phyloP scores from a whole-genome alignment of 2,329 filamentous ascomycete genomes.

The Apiospora marii region DNA sequence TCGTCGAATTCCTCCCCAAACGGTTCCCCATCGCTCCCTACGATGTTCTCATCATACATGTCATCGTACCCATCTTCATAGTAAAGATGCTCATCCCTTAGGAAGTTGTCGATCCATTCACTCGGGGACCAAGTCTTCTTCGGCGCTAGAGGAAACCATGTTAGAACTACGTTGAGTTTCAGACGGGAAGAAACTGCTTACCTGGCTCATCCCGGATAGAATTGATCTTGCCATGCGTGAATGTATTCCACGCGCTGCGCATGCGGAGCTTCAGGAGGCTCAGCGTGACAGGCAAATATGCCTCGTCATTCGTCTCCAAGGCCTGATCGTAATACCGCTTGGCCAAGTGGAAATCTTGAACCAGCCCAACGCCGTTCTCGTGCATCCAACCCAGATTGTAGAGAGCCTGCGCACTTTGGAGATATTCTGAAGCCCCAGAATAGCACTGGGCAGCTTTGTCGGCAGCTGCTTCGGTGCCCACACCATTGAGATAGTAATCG shows the following conservation, averaged over 20 bases:
- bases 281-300: constrained; percentile 90
- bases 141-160: constrained; percentile 56
- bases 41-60: constrained; percentile 62
- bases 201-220: constrained; percentile 89
- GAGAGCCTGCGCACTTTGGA: constrained; percentile 91
- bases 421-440: constrained; percentile 86
- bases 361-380: constrained; percentile 91
- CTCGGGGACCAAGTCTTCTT: constrained; percentile 78
- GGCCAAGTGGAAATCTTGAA: constrained; percentile 95
- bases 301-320: constrained; percentile 88
- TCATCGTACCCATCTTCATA: constrained; percentile 69
- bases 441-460: constrained; percentile 95
- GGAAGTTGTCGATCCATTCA: constrained; percentile 88
- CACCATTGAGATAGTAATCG: constrained; percentile 90
- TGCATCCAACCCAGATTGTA: constrained; percentile 99
- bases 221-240: constrained; percentile 90
- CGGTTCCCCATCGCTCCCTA: constrained; percentile 62
- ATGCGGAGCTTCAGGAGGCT: constrained; percentile 85
- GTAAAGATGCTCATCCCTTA: constrained; percentile 72
- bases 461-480: constrained; percentile 74
- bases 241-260: constrained; percentile 91
- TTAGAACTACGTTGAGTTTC: neutral
- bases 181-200: constrained; percentile 53
- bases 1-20: constrained; percentile 67
- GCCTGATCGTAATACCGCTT: constrained; percentile 97